Percentiles rank a stretch among this genome's conserved stretches.
phyloP scores from a whole-genome alignment of 768 basidiomycete species.

The Filobasidium wieringae region DNA sequence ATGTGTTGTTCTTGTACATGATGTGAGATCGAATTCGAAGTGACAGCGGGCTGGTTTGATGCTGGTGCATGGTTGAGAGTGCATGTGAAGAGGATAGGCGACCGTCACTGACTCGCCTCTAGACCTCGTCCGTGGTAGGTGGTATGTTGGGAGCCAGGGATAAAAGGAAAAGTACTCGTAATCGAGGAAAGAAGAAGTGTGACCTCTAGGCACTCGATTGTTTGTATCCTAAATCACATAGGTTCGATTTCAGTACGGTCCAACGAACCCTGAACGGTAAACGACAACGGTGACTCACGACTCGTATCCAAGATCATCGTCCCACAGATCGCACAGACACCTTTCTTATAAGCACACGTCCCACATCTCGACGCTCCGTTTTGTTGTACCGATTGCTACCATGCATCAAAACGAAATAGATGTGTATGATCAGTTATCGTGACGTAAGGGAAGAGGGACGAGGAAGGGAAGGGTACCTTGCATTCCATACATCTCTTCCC shows the following conservation, averaged over 20 bases:
- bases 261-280: background rate
- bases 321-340: conserved; percentile 39
- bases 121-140: too few species aligned
- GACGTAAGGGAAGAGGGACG: background rate
- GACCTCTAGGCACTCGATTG: conserved; percentile 17
- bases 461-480: conserved; percentile 18
- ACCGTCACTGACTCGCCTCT: too few species aligned
- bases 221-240: conserved; percentile 26
- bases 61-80: too few species aligned
- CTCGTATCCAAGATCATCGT: conserved; percentile 30
- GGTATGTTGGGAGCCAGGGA: too few species aligned
- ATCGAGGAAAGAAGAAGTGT: too few species aligned
- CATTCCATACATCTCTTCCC: conserved; percentile 39
- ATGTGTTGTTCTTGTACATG: too few species aligned
- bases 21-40: too few species aligned
- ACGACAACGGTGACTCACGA: conserved; percentile 16
- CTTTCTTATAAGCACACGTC: conserved; percentile 39
- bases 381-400: conserved; percentile 20
- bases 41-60: too few species aligned
- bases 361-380: conserved; percentile 36
- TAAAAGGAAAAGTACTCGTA: too few species aligned
- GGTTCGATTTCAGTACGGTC: too few species aligned
- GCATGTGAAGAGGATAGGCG: too few species aligned
- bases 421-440: background rate
- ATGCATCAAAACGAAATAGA: background rate